A percentile compares a stretch with the other conserved stretches of the same genome.
Conservation (phyloP, 768 basidiomycete genomes). For the Kwoniella mangroviensis region DNA sequence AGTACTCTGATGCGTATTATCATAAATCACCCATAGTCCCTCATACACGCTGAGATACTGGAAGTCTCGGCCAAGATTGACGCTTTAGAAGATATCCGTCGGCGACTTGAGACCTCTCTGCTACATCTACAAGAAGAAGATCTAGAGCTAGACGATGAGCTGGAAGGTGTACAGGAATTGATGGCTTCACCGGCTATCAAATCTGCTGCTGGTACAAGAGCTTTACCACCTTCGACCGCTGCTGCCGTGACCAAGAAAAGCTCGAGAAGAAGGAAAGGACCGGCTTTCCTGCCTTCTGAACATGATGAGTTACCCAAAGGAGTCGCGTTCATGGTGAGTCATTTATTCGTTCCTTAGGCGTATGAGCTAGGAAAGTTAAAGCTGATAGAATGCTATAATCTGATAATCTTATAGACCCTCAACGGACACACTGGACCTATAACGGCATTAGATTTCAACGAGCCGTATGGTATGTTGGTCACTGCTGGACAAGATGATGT, state of each 20-base stretch:
- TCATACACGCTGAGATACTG: conserved; percentile 81
- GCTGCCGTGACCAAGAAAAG: conserved; percentile 58
- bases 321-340: conserved; percentile 92
- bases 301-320: conserved; percentile 93
- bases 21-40: conserved; percentile 62
- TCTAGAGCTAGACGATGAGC: conserved; percentile 92
- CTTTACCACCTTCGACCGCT: conserved; percentile 62
- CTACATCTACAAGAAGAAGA: conserved; percentile 92
- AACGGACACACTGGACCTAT: conserved; percentile 79
- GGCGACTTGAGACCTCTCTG: conserved; percentile 78
- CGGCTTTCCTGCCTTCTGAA: conserved; percentile 94
- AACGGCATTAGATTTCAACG: conserved; percentile 88
- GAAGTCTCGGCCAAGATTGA: conserved; percentile 91
- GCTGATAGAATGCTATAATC: conserved; percentile 10
- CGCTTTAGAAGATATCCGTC: conserved; percentile 76
- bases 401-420: conserved; percentile 67
- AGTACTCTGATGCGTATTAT: too few relatives aligned
- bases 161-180: conserved; percentile 86
- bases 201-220: conserved; percentile 48
- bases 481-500: conserved; percentile 84
- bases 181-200: conserved; percentile 60
- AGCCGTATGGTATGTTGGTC: conserved; percentile 93
- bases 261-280: conserved; percentile 79
- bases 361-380: neutral
- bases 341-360: neutral